A percentile compares a stretch with the other conserved stretches of the same genome.
These are phyloP conservation scores for Cichorium intybus DNA, from an alignment of 140 eudicot species.

Conservation along the genomic window DNA sequence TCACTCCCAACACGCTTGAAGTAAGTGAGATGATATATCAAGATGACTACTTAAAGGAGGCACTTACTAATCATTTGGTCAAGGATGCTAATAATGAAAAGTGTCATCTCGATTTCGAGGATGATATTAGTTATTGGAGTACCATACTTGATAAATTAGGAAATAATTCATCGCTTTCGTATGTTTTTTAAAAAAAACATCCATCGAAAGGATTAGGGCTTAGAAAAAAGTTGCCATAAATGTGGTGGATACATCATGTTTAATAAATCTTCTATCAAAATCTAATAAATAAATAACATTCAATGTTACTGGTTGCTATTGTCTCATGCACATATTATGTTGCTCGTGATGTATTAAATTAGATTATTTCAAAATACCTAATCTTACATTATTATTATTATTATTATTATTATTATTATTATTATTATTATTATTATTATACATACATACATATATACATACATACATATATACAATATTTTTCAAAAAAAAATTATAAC, in stretches of 20 bases:
- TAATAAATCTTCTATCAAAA: slow-evolving; percentile 4
- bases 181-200: slow-evolving; percentile 11
- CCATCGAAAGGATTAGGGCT: neutral
- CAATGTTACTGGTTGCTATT: slow-evolving; percentile 11
- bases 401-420: too few relatives aligned
- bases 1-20: neutral
- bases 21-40: slow-evolving; percentile 11
- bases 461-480: too few relatives aligned
- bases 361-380: too few relatives aligned
- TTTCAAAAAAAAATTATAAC: too few relatives aligned
- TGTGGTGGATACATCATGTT: slow-evolving; percentile 15
- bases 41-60: slow-evolving; percentile 24
- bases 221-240: slow-evolving; percentile 7
- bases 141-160: slow-evolving; percentile 28
- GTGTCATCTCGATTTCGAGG: slow-evolving; percentile 9
- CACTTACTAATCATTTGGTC: slow-evolving; percentile 20
- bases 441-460: too few relatives aligned
- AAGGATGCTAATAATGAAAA: neutral
- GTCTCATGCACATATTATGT: too few relatives aligned
- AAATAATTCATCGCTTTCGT: slow-evolving; percentile 25
- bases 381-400: too few relatives aligned
- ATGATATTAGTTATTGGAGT: slow-evolving; percentile 36
- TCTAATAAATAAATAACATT: slow-evolving; percentile 1
- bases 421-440: too few relatives aligned
- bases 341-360: too few relatives aligned